Base-by-base conservation (phyloP, 2,329 filamentous ascomycete species). In the Aspergillus piperis region DNA sequence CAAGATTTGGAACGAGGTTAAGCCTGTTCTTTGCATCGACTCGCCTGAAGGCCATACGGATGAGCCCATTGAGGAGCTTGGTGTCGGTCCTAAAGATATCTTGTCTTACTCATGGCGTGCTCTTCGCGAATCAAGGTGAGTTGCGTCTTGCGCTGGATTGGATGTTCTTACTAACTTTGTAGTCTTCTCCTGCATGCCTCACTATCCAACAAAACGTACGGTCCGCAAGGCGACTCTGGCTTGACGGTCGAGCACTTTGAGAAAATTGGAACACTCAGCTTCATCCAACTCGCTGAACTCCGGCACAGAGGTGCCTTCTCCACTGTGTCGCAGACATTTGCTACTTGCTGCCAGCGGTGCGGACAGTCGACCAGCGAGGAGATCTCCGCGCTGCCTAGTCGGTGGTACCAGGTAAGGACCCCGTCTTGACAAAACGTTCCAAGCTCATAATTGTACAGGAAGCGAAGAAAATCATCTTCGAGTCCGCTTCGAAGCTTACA, bases 21-120 rank as follows among this genome's bases (percentile, higher is more conserved):
- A 85, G 67, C 84, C 88, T 55, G 86, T 96, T 3, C 83, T 99
- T 0, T 99, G 95, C 70, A 89, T 96, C 64, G 95, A 97, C 76
- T 96, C 95, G 1, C 95, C 96, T 0, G 95, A 99, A 77, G 94
- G 94, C 0, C 88, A 95, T 73, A 80, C 72, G 0, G 79, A 84
- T 72, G 68, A 83, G 60, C 67, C 82, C 55, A 68, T 88, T 0
- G 87, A 93, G 54, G 90, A 94, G 25, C 75, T 91, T n/a, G 86
- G 90, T 15, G 84, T 89, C 4, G 90, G 88, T 1, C 82, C 92
- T 0, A 98, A 97, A 71, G 92, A 96, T 68, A 84, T 96, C 17
- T 78, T 99, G 50, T 98, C 94, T 65, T 99, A 95, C 74, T 96
- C 92, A 63, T 99, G 96, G 84, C 87, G 95, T 68, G 91, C 92